Evolutionary conservation across 164 flowering plant genomes (phyloP).

Genomic region (Umbellularia californica): DNA sequence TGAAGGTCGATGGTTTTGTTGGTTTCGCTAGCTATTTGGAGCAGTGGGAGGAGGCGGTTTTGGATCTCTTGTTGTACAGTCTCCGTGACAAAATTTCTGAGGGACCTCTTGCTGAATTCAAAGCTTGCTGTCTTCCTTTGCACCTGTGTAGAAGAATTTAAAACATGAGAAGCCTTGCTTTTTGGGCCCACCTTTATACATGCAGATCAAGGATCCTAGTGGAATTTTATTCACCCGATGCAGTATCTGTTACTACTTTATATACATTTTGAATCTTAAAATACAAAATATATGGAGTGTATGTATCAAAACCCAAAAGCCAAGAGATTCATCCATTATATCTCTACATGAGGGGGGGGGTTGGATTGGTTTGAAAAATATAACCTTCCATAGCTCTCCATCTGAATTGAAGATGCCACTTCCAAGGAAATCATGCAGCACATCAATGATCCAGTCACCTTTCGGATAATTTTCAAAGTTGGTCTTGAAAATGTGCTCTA

Average conservation of each 20-base stretch:
- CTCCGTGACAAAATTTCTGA: constrained; percentile 35
- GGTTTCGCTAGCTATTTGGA: constrained; percentile 24
- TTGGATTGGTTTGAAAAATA: too few relatives aligned
- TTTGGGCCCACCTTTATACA: too few relatives aligned
- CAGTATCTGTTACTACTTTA: too few relatives aligned
- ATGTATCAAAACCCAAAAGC: too few relatives aligned
- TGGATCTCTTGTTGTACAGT: constrained; percentile 26
- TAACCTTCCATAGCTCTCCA: constrained; percentile 14
- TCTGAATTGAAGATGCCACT: constrained; percentile 11
- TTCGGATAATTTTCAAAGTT: constrained; percentile 8
- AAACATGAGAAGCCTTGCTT: too few relatives aligned
- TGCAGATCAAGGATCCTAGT: too few relatives aligned
- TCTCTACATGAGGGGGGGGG: too few relatives aligned
- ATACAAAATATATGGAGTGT: too few relatives aligned
- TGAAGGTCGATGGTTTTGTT: constrained; percentile 40
- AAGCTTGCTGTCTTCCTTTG: constrained; percentile 54
- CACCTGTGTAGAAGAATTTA: neutral
- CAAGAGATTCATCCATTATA: too few relatives aligned
- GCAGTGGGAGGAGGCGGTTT: constrained; percentile 31
- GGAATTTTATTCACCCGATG: too few relatives aligned
- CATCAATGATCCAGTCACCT: neutral
- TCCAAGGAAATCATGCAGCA: constrained; percentile 9
- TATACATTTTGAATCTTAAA: too few relatives aligned
- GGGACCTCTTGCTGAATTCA: constrained; percentile 45
- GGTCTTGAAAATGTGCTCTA: constrained; percentile 8